phyloP scores from a whole-genome alignment of 768 basidiomycete species.

The Rhodosporidiobolus odoratus region DNA sequence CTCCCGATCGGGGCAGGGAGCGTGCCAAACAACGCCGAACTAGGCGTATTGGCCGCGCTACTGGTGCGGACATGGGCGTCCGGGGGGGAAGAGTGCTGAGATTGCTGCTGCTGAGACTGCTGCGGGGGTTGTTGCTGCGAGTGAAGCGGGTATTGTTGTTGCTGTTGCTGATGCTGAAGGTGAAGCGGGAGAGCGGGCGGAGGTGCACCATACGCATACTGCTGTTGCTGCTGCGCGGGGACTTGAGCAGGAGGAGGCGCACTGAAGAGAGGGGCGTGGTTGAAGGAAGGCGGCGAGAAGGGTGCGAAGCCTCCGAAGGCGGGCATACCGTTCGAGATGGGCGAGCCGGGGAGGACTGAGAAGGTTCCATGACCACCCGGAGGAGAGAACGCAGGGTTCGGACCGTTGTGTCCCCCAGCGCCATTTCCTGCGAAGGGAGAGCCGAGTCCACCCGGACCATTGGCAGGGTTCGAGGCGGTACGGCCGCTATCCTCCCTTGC shows the following conservation, averaged over 20 bases:
- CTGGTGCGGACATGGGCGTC: neutral
- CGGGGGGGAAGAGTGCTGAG: neutral
- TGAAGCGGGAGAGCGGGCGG: neutral
- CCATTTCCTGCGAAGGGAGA: no score
- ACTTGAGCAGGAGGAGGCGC: constrained; percentile 5
- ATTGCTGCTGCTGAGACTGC: neutral
- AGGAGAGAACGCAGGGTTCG: no score
- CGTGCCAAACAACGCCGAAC: constrained; percentile 10
- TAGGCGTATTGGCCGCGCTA: neutral
- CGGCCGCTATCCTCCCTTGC: no score
- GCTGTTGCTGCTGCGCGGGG: neutral
- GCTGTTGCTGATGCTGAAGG: neutral
- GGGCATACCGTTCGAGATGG: neutral
- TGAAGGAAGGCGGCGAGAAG: constrained; percentile 30
- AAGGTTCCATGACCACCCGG: neutral
- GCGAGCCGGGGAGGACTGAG: neutral
- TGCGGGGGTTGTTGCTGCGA: constrained; percentile 1
- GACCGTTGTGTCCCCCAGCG: no score
- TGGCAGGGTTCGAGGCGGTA: no score
- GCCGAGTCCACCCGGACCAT: no score
- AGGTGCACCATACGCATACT: constrained; percentile 2
- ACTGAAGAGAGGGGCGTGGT: constrained; percentile 26
- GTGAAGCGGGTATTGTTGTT: neutral
- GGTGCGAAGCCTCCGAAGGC: constrained; percentile 32
- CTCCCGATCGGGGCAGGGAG: constrained; percentile 26